phyloP scores from a whole-genome alignment of 257 asterid species.

The Oldenlandia corymbosa region DNA sequence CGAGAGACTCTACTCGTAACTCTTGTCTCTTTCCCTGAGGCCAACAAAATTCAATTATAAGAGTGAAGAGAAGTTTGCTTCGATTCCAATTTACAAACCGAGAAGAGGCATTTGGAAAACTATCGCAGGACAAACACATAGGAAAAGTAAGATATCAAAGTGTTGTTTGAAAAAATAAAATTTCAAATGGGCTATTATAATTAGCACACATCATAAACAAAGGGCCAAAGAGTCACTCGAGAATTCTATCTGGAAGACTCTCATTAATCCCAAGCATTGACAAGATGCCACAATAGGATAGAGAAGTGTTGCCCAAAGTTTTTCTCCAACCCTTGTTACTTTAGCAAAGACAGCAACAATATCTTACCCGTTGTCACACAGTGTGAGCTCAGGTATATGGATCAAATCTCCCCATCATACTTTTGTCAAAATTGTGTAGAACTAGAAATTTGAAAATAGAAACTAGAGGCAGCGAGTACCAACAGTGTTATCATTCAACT shows the following conservation, averaged over 20 bases:
- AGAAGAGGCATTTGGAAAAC: not conserved
- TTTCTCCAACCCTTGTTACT: too few species aligned
- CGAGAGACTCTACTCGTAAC: constrained; percentile 62
- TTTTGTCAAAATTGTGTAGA: too few species aligned
- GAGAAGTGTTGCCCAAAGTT: not conserved
- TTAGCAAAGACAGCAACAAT: too few species aligned
- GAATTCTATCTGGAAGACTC: not conserved
- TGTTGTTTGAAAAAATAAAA: not conserved
- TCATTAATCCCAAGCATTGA: not conserved
- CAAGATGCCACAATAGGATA: not conserved
- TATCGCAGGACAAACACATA: not conserved
- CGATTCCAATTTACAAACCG: not conserved
- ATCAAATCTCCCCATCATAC: too few species aligned
- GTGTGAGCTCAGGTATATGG: too few species aligned
- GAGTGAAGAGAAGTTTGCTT: not conserved
- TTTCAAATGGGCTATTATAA: not conserved
- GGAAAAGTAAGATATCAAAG: not conserved
- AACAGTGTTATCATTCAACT: not conserved
- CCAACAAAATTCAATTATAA: constrained; percentile 16
- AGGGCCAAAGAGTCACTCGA: not conserved
- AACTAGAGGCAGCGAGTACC: not conserved
- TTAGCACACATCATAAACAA: not conserved
- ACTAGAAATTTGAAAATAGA: too few species aligned
- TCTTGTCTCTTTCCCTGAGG: constrained; percentile 94
- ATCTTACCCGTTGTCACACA: too few species aligned